A percentile compares a stretch with the other conserved stretches of the same genome.
These are phyloP conservation scores for Tritrichomonas musculus DNA, from an alignment of 208 protist species.

Conservation along the genomic window DNA sequence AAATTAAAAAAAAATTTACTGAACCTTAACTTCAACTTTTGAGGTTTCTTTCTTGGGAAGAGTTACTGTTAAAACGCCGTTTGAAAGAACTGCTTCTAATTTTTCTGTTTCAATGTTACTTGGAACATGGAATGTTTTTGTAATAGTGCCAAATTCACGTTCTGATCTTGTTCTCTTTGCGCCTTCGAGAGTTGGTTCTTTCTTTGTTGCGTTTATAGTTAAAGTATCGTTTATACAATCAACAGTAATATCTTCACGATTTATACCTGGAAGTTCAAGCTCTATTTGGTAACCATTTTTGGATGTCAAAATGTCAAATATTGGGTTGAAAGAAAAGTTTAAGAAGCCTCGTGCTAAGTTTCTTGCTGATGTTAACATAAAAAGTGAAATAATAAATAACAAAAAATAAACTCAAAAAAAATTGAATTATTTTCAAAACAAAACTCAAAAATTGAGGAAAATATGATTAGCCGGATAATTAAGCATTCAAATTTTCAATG, in stretches of 20 bases:
- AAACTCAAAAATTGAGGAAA: too few species aligned
- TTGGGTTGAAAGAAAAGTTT: too few species aligned
- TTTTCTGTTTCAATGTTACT: background rate
- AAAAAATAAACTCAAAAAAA: too few species aligned
- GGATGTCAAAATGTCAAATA: too few species aligned
- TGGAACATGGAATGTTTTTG: background rate
- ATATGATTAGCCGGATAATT: too few species aligned
- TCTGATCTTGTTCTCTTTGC: background rate
- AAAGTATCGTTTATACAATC: background rate
- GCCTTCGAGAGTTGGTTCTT: background rate
- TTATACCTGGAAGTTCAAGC: conserved; percentile 22
- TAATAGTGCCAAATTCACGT: background rate
- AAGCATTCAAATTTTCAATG: too few species aligned
- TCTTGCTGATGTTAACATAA: too few species aligned
- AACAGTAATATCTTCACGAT: background rate
- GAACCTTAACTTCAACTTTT: background rate
- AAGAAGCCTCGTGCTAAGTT: too few species aligned
- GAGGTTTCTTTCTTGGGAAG: background rate
- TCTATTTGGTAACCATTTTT: too few species aligned
- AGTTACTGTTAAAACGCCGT: background rate
- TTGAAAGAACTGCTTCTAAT: background rate
- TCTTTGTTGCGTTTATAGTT: background rate
- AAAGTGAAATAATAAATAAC: too few species aligned
- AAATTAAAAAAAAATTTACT: too few species aligned
- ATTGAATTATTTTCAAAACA: too few species aligned